Base-by-base conservation (phyloP, 257 asterid genomes). In the Scutellaria minor region DNA sequence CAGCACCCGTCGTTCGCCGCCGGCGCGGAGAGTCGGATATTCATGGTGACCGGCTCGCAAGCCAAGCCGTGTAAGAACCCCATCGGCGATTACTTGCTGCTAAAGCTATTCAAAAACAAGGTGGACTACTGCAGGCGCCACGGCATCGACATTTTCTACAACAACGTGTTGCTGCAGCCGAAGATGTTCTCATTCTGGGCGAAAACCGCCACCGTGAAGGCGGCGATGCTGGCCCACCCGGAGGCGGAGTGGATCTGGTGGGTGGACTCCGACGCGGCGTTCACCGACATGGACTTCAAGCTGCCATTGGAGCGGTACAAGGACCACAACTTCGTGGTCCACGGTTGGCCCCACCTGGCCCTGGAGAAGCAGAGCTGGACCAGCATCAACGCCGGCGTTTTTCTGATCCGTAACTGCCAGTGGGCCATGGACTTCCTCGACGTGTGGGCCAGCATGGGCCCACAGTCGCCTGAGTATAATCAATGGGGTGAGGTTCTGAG, bases 221-320 rank as follows among this genome's bases (percentile, higher is more conserved):
- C 98, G 10, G 87, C 90, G 40, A 95, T 95, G 99, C 64, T 95
- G 71, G 97, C 99, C 61, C 99, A 95, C 73, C 99, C 98, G 24
- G 96, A 95, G 77, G 88, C 86, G 66, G 99, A 95, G 83, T 95
- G 98, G 99, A 92, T 95, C 90, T 95, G 99, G 99, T 95, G 99
- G 99, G 96, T 95, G 1, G 99, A 95, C 52, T 90, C 98, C 57
- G 99, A 95, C 78, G 98, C 99, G 3, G 98, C 96, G 6, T 73
- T 95, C 74, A 95, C 99, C n/a, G 99, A 95, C 70, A 95, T 95
- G 99, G 98, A 90, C 79, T 95, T 95, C 66, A 69, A 52, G 66
- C 81, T 82, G 1, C 99, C 99, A 7, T 63, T 95, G 75, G 83
- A 78, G 14, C 83, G 90, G 7, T 95, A 95, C 89, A 80, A 71